These are phyloP conservation scores for Cladosporium sphaerospermum DNA, from an alignment of 2,329 filamentous ascomycete genomes.

Conservation along the genomic window DNA sequence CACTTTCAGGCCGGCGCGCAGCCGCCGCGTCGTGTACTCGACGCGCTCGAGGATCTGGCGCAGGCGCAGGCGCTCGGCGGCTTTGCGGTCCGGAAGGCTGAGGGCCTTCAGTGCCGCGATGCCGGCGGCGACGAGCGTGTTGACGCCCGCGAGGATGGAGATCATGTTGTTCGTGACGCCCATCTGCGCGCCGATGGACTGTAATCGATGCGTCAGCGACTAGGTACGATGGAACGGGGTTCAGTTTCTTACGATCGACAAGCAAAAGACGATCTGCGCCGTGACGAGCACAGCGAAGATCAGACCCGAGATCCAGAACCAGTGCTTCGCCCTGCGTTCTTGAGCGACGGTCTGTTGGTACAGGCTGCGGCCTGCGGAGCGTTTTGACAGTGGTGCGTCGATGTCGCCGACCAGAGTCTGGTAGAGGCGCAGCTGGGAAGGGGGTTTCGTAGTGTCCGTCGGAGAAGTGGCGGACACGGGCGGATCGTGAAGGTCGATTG, in stretches of 20 bases:
- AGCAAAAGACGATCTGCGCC: slow-evolving; percentile 12
- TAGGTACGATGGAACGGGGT: not conserved
- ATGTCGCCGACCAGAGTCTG: slow-evolving; percentile 64
- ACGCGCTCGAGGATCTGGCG: slow-evolving; percentile 10
- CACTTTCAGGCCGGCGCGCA: slow-evolving; percentile 11
- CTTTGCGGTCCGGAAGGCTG: slow-evolving; percentile 13
- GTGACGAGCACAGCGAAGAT: slow-evolving; percentile 6
- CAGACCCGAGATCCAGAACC: not conserved
- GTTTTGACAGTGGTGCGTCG: not conserved
- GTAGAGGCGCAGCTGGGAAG: slow-evolving; percentile 53
- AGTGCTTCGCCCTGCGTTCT: slow-evolving; percentile 5
- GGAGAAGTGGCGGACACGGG: too few species aligned
- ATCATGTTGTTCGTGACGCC: slow-evolving; percentile 7
- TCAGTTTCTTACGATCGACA: not conserved
- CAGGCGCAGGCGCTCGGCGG: slow-evolving; percentile 9
- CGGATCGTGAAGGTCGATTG: too few species aligned
- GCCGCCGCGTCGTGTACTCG: slow-evolving; percentile 10
- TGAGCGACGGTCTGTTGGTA: slow-evolving; percentile 3
- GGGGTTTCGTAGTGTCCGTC: slow-evolving; percentile 38
- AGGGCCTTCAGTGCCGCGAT: slow-evolving; percentile 13
- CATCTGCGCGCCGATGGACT: slow-evolving; percentile 12
- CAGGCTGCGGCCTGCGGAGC: not conserved
- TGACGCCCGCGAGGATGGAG: slow-evolving; percentile 12
- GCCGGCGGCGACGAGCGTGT: slow-evolving; percentile 13
- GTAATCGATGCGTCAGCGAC: not conserved